Base-by-base conservation (phyloP, 139 green algal species). In the Gonium pectorale region DNA sequence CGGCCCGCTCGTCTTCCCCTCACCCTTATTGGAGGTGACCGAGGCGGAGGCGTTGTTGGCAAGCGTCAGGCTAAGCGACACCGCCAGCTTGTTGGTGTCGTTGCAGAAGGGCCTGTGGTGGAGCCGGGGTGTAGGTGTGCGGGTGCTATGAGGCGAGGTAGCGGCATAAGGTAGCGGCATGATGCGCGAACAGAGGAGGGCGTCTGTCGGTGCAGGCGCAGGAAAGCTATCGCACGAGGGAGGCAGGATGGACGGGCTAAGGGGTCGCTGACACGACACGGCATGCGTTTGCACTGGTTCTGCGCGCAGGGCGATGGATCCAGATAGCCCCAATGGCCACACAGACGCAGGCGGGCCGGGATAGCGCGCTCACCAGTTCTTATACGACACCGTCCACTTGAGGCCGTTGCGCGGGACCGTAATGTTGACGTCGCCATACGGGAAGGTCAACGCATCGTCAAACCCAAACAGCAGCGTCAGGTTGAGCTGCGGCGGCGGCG, bases 31-130 rank as follows among this genome's bases (percentile, higher is more conserved):
- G 6, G 29, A 5, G 62, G n/a, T 21, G 6, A 68, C 24, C 62
- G 17, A 15, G 40, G 40, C 67, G 17, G 43, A n/a, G 69, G 29
- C 69, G 69, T 78, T 78, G 69, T 62, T 41, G 11, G 43, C 13
- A 24, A 81, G 74, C 52, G 54, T 35, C 37, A 81, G 74, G 26
- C 41, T 13, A 8, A 81, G 74, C 31, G 56, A 31, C 19, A 81
- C 41, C 8, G 3, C 2, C 22, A 81, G 74, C 29, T 54, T 49
- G 54, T 81, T 40, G 56, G 40, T 44, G 41, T 59, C 56, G 56
- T 70, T 70, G 74, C 74, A 81, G n/a, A 81, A 81, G 41, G 74
- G 74, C 70, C 70, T 79, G 70, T 11, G 46, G 41, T 26, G 19
- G 67, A 11, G 33, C 3, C 3, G 3, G 4, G 24, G 56, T n/a